A percentile compares a stretch with the other conserved stretches of the same genome.
Evolutionary conservation across 352 stramenopile species (phyloP).

Genomic region (Phytophthora sp.): DNA sequence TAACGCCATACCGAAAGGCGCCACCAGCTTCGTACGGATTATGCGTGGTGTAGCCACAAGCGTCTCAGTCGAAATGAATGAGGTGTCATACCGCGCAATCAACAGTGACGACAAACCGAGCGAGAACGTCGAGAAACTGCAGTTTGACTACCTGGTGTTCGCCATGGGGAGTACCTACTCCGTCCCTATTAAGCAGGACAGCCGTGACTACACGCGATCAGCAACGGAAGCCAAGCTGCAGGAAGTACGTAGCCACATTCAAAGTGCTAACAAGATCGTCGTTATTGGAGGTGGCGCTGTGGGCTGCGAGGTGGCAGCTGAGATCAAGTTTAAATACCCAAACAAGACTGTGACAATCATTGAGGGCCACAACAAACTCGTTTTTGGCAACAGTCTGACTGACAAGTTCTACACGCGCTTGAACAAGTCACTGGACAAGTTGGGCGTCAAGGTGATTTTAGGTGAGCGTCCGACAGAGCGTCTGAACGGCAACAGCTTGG

Average conservation of each 20-base stretch:
- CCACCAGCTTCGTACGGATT: slow-evolving; percentile 26
- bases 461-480: slow-evolving; percentile 34
- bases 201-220: slow-evolving; percentile 21
- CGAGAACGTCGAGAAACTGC: slow-evolving; percentile 23
- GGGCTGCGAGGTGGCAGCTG: slow-evolving; percentile 42
- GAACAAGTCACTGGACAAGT: slow-evolving; percentile 20
- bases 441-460: slow-evolving; percentile 35
- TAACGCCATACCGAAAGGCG: slow-evolving; percentile 32
- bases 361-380: slow-evolving; percentile 29
- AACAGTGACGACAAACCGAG: slow-evolving; percentile 21
- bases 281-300: slow-evolving; percentile 42
- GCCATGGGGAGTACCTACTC: slow-evolving; percentile 44
- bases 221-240: slow-evolving; percentile 33
- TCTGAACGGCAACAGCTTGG: slow-evolving; percentile 29
- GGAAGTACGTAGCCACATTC: slow-evolving; percentile 32
- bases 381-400: slow-evolving; percentile 26
- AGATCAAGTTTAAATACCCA: slow-evolving; percentile 44
- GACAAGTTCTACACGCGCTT: slow-evolving; percentile 32
- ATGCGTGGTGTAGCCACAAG: slow-evolving; percentile 31
- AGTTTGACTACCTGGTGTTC: slow-evolving; percentile 49
- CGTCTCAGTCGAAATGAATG: slow-evolving; percentile 33
- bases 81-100: slow-evolving; percentile 35
- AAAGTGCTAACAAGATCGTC: slow-evolving; percentile 30
- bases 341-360: slow-evolving; percentile 42
- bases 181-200: slow-evolving; percentile 40